Conservation (phyloP, 306 rosid genomes). For the Castanospermum australe region DNA sequence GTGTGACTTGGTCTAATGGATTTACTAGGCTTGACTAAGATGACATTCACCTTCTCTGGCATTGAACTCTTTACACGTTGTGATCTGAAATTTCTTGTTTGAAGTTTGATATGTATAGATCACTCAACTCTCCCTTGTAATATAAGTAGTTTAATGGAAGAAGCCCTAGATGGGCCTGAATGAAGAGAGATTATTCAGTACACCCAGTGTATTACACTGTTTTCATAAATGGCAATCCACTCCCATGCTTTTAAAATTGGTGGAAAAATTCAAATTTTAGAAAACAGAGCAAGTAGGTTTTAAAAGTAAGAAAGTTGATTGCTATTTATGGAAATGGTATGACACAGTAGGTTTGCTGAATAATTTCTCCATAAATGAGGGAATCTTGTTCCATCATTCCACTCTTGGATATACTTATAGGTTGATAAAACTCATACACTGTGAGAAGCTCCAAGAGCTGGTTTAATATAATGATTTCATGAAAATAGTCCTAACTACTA, state of each 20-base stretch:
- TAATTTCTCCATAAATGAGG: too few relatives aligned
- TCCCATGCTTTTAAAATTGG: too few relatives aligned
- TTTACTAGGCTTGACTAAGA: neutral
- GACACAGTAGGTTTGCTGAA: too few relatives aligned
- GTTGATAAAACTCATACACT: neutral
- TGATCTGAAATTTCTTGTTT: neutral
- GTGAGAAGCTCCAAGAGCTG: neutral
- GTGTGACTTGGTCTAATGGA: neutral
- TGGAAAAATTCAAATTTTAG: too few relatives aligned
- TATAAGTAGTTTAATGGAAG: neutral
- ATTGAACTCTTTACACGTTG: neutral
- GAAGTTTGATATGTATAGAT: neutral
- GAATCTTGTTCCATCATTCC: neutral
- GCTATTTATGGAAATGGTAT: too few relatives aligned
- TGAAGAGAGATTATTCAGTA: too few relatives aligned
- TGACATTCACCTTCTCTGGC: neutral
- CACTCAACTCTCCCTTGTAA: neutral
- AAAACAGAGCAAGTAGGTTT: too few relatives aligned
- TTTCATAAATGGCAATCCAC: too few relatives aligned
- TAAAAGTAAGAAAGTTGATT: too few relatives aligned
- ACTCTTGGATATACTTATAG: neutral
- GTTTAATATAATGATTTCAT: neutral
- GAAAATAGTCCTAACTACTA: neutral
- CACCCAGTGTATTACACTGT: too few relatives aligned
- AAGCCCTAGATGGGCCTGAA: neutral